Percentiles rank a stretch among this genome's conserved stretches.
These are phyloP conservation scores for Aspergillus homomorphus DNA, from an alignment of 495 filamentous ascomycete genomes.

Conservation along the genomic window DNA sequence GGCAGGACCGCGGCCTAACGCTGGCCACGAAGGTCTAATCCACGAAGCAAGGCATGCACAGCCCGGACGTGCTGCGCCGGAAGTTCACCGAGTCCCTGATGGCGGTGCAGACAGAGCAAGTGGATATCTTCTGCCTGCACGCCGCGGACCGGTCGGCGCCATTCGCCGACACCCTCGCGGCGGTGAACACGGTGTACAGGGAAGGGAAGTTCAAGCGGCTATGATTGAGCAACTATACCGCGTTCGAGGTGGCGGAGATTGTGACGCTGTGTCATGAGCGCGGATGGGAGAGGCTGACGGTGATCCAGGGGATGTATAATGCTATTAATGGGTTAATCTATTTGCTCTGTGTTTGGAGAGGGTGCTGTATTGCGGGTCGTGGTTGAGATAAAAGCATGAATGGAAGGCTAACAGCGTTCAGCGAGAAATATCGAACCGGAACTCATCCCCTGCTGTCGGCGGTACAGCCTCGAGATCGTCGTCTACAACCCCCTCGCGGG, in stretches of 20 bases:
- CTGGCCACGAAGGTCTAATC: conserved; percentile 87
- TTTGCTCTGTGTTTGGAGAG: too few relatives aligned
- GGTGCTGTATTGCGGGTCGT: conserved; percentile 46
- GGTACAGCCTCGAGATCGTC: conserved; percentile 83
- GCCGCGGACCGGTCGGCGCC: conserved; percentile 74
- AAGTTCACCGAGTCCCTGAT: conserved; percentile 62
- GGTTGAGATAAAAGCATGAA: conserved; percentile 62
- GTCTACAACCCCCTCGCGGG: conserved; percentile 90
- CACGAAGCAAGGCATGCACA: conserved; percentile 51
- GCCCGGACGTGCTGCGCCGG: conserved; percentile 56
- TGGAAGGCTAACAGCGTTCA: conserved; percentile 41
- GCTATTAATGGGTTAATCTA: conserved; percentile 52
- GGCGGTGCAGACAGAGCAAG: conserved; percentile 69
- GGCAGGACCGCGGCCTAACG: conserved; percentile 78
- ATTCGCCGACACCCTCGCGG: conserved; percentile 75
- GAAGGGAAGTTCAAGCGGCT: conserved; percentile 81
- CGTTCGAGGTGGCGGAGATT: conserved; percentile 89
- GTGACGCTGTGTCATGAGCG: conserved; percentile 77
- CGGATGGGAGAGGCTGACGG: conserved; percentile 60
- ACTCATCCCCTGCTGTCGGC: conserved; percentile 70
- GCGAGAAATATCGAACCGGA: conserved; percentile 77
- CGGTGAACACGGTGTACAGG: conserved; percentile 76
- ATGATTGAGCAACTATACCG: conserved; percentile 80
- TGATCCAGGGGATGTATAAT: conserved; percentile 65
- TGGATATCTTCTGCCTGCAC: conserved; percentile 90